These are phyloP conservation scores for Taiozyma sp. DNA, from an alignment of 1,139 yeast species.

Conservation along the genomic window DNA sequence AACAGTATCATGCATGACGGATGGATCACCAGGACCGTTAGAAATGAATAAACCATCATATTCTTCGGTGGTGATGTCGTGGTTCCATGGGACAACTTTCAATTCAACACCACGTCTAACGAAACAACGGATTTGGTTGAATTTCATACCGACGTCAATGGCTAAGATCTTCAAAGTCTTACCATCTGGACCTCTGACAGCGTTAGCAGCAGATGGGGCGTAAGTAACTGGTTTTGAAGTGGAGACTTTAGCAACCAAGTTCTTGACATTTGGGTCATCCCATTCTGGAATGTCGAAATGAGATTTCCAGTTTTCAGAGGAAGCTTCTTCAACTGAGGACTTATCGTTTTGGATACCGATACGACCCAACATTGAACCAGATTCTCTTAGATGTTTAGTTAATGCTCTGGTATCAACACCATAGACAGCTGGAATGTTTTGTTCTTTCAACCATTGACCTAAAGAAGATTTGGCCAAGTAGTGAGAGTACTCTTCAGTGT, in stretches of 20 bases:
- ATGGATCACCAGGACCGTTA: constrained; percentile 99
- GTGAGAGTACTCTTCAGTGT: constrained; percentile 95
- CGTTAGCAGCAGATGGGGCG: constrained; percentile 50
- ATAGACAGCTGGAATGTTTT: constrained; percentile 92
- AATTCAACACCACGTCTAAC: constrained; percentile 95
- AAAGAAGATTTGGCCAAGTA: constrained; percentile 87
- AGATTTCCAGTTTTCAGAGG: constrained; percentile 47
- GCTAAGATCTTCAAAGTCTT: constrained; percentile 79
- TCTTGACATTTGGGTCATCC: constrained; percentile 88
- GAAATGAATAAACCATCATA: constrained; percentile 96
- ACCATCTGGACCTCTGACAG: constrained; percentile 62
- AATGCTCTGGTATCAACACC: constrained; percentile 97
- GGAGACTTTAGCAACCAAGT: constrained; percentile 90
- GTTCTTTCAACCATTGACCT: constrained; percentile 88
- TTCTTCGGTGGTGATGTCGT: constrained; percentile 69
- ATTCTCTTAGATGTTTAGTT: constrained; percentile 87
- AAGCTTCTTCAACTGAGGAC: constrained; percentile 35
- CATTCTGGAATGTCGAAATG: constrained; percentile 77
- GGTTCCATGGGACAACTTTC: constrained; percentile 93
- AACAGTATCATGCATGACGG: constrained; percentile 67
- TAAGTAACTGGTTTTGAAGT: constrained; percentile 68
- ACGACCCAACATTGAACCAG: constrained; percentile 93
- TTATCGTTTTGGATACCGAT: constrained; percentile 51
- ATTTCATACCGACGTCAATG: constrained; percentile 97
- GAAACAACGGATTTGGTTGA: constrained; percentile 95